Evolutionary conservation across 371 early-diverging fungal genomes (phyloP).

Genomic region (Nematocida sp.): DNA sequence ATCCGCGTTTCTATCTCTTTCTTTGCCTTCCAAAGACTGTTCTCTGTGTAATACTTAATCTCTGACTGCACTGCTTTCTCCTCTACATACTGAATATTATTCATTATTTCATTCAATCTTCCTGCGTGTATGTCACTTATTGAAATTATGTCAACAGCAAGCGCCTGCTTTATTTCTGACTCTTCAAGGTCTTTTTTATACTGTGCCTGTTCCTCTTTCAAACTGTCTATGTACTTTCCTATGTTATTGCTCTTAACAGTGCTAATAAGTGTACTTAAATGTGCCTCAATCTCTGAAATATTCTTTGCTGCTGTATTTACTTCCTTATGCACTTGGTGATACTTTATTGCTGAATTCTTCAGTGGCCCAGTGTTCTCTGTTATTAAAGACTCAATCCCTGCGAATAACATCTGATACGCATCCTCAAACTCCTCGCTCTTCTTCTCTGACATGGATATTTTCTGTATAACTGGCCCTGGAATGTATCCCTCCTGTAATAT

Average conservation of each 20-base stretch:
- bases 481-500: conserved; percentile 19
- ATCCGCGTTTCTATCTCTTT: conserved; percentile 34
- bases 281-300: conserved; percentile 7
- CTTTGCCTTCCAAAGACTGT: conserved; percentile 24
- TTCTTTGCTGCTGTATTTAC: background rate
- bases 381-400: conserved; percentile 30
- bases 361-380: conserved; percentile 17
- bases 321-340: conserved; percentile 29
- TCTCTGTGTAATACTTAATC: conserved; percentile 37
- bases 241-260: background rate
- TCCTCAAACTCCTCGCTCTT: conserved; percentile 31
- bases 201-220: conserved; percentile 5
- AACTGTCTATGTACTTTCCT: conserved; percentile 6
- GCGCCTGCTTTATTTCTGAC: conserved; percentile 24
- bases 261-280: background rate
- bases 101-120: conserved; percentile 17
- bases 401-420: conserved; percentile 17
- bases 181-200: conserved; percentile 9
- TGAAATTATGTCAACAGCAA: conserved; percentile 33
- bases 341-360: conserved; percentile 33
- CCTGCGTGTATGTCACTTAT: conserved; percentile 39
- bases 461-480: conserved; percentile 37
- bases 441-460: conserved; percentile 31
- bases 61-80: background rate
- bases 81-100: conserved; percentile 30